phyloP scores from a whole-genome alignment of 306 rosid genomes.

The Trifolium dubium region DNA sequence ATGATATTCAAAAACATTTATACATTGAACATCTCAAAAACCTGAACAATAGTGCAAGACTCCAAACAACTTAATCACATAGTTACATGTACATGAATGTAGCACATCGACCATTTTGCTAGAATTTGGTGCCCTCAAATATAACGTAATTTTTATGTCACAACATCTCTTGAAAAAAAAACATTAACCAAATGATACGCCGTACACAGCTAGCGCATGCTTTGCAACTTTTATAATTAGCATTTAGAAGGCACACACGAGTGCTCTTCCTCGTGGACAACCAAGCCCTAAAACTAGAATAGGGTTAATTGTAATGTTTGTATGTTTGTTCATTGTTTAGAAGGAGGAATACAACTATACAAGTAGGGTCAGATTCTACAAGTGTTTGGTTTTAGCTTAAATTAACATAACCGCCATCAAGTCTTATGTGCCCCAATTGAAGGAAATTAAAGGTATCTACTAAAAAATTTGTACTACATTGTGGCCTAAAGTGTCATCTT shows the following conservation, averaged over 20 bases:
- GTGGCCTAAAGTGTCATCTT: conserved; percentile 47
- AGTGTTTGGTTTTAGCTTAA: conserved; percentile 41
- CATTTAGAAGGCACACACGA: conserved; percentile 31
- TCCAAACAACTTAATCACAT: too few relatives aligned
- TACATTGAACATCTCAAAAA: too few relatives aligned
- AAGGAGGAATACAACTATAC: conserved; percentile 32
- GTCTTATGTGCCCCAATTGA: not conserved
- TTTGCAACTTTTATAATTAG: conserved; percentile 5
- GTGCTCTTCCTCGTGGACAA: conserved; percentile 38
- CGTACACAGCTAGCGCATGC: conserved; percentile 29
- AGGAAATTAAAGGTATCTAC: conserved; percentile 31
- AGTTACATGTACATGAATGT: too few relatives aligned
- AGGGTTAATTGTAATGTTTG: conserved; percentile 4
- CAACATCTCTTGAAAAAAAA: too few relatives aligned
- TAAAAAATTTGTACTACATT: conserved; percentile 21
- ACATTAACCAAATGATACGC: not conserved
- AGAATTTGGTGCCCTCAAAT: too few relatives aligned
- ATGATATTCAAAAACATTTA: too few relatives aligned
- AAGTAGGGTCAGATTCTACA: conserved; percentile 41
- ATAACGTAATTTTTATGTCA: too few relatives aligned
- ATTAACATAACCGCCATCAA: conserved; percentile 26
- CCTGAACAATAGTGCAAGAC: too few relatives aligned
- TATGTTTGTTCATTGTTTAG: not conserved
- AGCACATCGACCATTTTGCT: too few relatives aligned
- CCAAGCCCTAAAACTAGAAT: conserved; percentile 21